Percentiles rank a stretch among this genome's conserved stretches.
phyloP scores from a whole-genome alignment of 1,284 basidiomycete species.

The Clitocybe nebularis region DNA sequence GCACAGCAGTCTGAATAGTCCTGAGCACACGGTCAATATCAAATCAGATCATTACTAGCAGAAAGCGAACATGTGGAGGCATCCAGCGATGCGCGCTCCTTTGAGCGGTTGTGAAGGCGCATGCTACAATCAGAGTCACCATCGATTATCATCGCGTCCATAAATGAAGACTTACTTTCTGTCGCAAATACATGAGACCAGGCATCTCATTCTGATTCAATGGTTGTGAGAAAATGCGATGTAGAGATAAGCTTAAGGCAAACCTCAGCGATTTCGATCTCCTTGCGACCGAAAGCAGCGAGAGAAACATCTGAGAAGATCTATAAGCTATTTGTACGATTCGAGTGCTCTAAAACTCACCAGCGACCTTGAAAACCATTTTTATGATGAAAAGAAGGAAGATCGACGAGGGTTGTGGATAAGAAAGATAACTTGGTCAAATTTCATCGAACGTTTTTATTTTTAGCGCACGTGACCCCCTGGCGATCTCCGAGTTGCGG shows the following conservation, averaged over 20 bases:
- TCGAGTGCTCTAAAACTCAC: constrained; percentile 36
- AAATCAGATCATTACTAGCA: constrained; percentile 2
- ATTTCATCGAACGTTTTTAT: constrained; percentile 37
- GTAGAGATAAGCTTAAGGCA: constrained; percentile 17
- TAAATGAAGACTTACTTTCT: constrained; percentile 53
- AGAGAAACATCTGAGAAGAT: constrained; percentile 78
- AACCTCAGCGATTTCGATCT: constrained; percentile 98
- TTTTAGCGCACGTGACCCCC: constrained; percentile 26
- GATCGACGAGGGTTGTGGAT: constrained; percentile 33
- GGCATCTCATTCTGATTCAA: constrained; percentile 83
- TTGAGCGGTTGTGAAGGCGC: constrained; percentile 82
- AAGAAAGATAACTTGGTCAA: constrained; percentile 25
- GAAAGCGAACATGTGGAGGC: constrained; percentile 83
- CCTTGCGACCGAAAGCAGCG: constrained; percentile 96
- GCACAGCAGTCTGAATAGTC: constrained; percentile 96
- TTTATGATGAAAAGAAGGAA: constrained; percentile 31
- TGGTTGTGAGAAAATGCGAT: constrained; percentile 17
- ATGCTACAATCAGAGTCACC: constrained; percentile 52
- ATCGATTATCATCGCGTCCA: constrained; percentile 9
- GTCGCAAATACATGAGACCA: constrained; percentile 87
- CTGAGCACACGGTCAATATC: constrained; percentile 35
- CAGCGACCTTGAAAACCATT: constrained; percentile 85
- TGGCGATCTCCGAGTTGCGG: no score
- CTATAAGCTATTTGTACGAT: neutral
- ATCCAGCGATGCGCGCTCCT: constrained; percentile 96